Percentiles rank a stretch among this genome's conserved stretches.
These are phyloP conservation scores for Camptophora hylomeconis DNA, from an alignment of 2,329 filamentous ascomycete species.

Conservation along the genomic window DNA sequence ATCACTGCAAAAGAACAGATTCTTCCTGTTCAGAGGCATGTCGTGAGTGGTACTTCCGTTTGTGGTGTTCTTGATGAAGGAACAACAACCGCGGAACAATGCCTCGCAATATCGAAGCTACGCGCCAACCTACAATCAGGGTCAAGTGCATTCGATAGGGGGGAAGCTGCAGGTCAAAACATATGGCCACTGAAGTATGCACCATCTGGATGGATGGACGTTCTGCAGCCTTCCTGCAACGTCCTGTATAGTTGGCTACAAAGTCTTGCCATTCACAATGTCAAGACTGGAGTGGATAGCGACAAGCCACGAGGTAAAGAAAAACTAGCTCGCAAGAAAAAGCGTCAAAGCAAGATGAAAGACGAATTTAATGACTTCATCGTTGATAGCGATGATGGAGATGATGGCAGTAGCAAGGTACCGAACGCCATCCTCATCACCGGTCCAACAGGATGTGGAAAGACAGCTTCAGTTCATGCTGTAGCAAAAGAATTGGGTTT, in stretches of 20 bases:
- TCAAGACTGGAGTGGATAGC: slow-evolving; percentile 44
- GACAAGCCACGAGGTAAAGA: no score
- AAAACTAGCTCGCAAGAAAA: slow-evolving; percentile 26
- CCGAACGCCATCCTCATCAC: slow-evolving; percentile 75
- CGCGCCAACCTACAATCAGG: slow-evolving; percentile 48
- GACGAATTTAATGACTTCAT: slow-evolving; percentile 71
- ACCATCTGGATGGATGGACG: slow-evolving; percentile 52
- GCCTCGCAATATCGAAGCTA: no score
- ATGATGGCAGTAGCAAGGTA: slow-evolving; percentile 36
- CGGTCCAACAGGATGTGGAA: slow-evolving; percentile 80
- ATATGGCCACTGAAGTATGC: slow-evolving; percentile 80
- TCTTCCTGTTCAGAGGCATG: no score
- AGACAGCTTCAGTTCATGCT: slow-evolving; percentile 84
- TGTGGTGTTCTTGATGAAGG: no score
- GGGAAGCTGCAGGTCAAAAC: slow-evolving; percentile 48
- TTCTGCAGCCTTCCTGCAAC: slow-evolving; percentile 65
- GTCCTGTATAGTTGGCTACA: slow-evolving; percentile 74
- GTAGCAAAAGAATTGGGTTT: slow-evolving; percentile 84
- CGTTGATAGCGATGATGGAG: slow-evolving; percentile 62
- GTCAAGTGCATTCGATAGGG: slow-evolving; percentile 69
- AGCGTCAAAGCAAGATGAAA: slow-evolving; percentile 50
- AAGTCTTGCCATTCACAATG: slow-evolving; percentile 60
- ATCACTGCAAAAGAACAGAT: no score
- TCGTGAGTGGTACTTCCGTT: no score
- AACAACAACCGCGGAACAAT: no score